These are phyloP conservation scores for Aspergillus leporis DNA, from an alignment of 495 filamentous ascomycete species.

Conservation along the genomic window DNA sequence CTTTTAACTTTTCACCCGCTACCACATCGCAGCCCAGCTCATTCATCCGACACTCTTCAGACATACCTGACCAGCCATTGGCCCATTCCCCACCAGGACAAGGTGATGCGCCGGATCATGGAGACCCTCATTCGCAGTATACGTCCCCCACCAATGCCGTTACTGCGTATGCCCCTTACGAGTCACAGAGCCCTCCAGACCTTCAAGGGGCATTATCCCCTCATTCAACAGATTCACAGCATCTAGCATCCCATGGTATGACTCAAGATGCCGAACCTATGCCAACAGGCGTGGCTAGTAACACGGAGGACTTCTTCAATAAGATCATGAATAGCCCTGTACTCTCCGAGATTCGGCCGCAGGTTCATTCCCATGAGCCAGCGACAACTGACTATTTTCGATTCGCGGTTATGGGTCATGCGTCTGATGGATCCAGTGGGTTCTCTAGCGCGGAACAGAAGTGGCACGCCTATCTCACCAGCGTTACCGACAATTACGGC, in stretches of 20 bases:
- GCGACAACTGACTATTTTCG: not conserved
- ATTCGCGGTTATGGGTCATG: not conserved
- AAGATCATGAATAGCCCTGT: constrained; percentile 13
- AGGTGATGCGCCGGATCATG: constrained; percentile 4
- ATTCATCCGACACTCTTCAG: constrained; percentile 35
- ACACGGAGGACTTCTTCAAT: constrained; percentile 15
- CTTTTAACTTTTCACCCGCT: constrained; percentile 33
- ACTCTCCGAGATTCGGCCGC: constrained; percentile 2
- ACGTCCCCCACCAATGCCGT: constrained; percentile 20
- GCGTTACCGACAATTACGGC: constrained; percentile 56
- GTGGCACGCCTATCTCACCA: constrained; percentile 45
- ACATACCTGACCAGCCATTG: constrained; percentile 15
- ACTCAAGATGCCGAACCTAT: constrained; percentile 1
- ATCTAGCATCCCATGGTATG: constrained; percentile 5
- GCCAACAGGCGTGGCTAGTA: not conserved
- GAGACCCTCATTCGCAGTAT: constrained; percentile 15
- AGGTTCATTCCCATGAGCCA: not conserved
- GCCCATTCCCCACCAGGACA: constrained; percentile 12
- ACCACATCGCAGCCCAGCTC: constrained; percentile 38
- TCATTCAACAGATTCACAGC: constrained; percentile 4
- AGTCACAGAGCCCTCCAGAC: constrained; percentile 12
- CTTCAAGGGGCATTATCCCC: constrained; percentile 17
- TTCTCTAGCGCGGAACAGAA: constrained; percentile 31
- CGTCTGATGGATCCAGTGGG: constrained; percentile 9
- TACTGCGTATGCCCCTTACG: constrained; percentile 4